These are phyloP conservation scores for Flaveria trinervia DNA, from an alignment of 129 eudicot species.

Conservation along the genomic window DNA sequence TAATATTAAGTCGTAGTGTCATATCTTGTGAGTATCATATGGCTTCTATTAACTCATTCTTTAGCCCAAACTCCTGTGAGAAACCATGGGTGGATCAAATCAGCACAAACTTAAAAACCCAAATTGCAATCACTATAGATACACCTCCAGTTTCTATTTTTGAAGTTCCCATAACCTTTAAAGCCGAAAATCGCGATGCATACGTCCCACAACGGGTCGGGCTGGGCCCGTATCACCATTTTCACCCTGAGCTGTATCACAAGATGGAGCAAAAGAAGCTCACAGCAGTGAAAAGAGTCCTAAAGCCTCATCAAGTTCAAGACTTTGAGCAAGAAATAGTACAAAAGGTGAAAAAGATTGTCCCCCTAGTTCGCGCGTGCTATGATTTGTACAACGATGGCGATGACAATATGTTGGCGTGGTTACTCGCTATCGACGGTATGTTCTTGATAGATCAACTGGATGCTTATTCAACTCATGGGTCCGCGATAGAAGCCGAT, in stretches of 20 bases:
- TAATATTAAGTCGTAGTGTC: neutral
- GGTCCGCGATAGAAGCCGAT: neutral
- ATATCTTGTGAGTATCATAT: neutral
- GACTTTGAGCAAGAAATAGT: conserved; percentile 22
- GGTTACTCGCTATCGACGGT: conserved; percentile 44
- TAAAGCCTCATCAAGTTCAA: neutral
- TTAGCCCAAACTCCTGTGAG: conserved; percentile 18
- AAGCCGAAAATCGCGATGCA: conserved; percentile 28
- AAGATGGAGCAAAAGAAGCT: conserved; percentile 37
- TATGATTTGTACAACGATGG: conserved; percentile 33
- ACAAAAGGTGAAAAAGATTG: conserved; percentile 22
- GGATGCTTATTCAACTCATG: neutral
- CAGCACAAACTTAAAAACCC: conserved; percentile 24
- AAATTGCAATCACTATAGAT: conserved; percentile 13
- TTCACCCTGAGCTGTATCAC: conserved; percentile 36
- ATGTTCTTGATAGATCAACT: conserved; percentile 35
- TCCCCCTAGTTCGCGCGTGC: conserved; percentile 26
- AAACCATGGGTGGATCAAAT: conserved; percentile 32
- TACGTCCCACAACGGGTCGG: conserved; percentile 38
- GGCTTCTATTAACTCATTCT: conserved; percentile 17
- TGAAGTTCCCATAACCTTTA: conserved; percentile 33
- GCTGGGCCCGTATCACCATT: conserved; percentile 47
- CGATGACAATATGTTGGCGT: conserved; percentile 34
- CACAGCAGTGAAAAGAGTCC: conserved; percentile 28
- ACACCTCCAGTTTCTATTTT: conserved; percentile 31